A percentile compares a stretch with the other conserved stretches of the same genome.
Conservation (phyloP, 164 flowering plant species). For the Buxus sempervirens region DNA sequence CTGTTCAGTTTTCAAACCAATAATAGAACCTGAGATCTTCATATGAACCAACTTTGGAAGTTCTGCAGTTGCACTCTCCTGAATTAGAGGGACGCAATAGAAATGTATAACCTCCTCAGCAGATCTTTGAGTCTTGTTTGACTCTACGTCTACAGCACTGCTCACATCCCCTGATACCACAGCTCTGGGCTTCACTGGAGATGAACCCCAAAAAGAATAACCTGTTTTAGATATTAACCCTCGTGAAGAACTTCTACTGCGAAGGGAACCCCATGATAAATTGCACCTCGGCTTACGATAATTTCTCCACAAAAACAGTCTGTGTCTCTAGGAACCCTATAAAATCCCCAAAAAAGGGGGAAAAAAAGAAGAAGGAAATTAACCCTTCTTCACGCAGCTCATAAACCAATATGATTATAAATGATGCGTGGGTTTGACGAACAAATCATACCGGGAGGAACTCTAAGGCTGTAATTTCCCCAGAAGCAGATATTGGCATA, state of each 20-base stretch:
- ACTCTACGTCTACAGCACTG: conserved; percentile 27
- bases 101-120: conserved; percentile 57
- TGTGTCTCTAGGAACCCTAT: background rate
- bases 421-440: background rate
- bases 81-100: conserved; percentile 64
- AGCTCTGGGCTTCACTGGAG: conserved; percentile 36
- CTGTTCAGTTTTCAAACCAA: conserved; percentile 80
- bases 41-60: conserved; percentile 60
- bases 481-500: background rate
- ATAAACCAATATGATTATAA: background rate
- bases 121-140: conserved; percentile 15
- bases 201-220: conserved; percentile 20
- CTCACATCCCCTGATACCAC: conserved; percentile 37
- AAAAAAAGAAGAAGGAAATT: no score
- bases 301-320: background rate
- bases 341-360: background rate
- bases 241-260: background rate
- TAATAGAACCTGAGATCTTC: conserved; percentile 57
- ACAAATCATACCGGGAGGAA: background rate
- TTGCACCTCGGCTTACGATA: background rate
- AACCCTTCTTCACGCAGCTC: no score
- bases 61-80: conserved; percentile 61
- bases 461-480: background rate
- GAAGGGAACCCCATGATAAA: background rate
- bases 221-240: conserved; percentile 14